phyloP scores from a whole-genome alignment of 352 stramenopile species.

The Pythium vanterpoolii region DNA sequence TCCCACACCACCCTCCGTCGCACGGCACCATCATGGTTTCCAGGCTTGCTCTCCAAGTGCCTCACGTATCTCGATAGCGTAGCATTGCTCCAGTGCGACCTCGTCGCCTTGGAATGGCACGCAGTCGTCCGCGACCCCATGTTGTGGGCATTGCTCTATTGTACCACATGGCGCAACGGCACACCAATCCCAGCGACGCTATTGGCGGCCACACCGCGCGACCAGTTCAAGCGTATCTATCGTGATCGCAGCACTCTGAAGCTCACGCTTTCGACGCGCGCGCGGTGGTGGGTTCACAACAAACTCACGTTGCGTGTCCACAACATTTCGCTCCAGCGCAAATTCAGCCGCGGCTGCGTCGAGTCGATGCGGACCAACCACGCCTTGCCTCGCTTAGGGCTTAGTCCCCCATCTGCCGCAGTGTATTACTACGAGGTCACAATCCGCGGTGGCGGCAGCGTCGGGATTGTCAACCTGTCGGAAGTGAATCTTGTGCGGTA shows the following conservation, averaged over 20 bases:
- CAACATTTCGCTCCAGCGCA: slow-evolving; percentile 31
- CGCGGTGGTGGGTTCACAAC: slow-evolving; percentile 20
- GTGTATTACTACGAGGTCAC: slow-evolving; percentile 37
- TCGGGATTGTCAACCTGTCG: slow-evolving; percentile 26
- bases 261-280: slow-evolving; percentile 29
- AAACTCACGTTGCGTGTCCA: slow-evolving; percentile 25
- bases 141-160: slow-evolving; percentile 30
- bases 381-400: slow-evolving; percentile 15
- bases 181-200: background rate
- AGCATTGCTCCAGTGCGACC: slow-evolving; percentile 24
- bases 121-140: slow-evolving; percentile 4
- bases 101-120: slow-evolving; percentile 25
- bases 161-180: slow-evolving; percentile 13
- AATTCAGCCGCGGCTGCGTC: slow-evolving; percentile 22
- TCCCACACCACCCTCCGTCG: background rate
- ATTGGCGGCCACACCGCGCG: background rate
- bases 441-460: slow-evolving; percentile 25
- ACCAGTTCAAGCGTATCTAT: slow-evolving; percentile 23
- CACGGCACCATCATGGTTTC: slow-evolving; percentile 10
- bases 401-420: background rate
- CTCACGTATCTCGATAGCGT: slow-evolving; percentile 30
- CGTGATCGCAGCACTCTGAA: slow-evolving; percentile 9
- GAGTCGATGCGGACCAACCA: slow-evolving; percentile 31
- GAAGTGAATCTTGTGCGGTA: slow-evolving; percentile 1
- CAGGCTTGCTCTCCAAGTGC: slow-evolving; percentile 20